Conservation (phyloP, 2,329 filamentous ascomycete genomes). For the Cladosporium cucumerinum region DNA sequence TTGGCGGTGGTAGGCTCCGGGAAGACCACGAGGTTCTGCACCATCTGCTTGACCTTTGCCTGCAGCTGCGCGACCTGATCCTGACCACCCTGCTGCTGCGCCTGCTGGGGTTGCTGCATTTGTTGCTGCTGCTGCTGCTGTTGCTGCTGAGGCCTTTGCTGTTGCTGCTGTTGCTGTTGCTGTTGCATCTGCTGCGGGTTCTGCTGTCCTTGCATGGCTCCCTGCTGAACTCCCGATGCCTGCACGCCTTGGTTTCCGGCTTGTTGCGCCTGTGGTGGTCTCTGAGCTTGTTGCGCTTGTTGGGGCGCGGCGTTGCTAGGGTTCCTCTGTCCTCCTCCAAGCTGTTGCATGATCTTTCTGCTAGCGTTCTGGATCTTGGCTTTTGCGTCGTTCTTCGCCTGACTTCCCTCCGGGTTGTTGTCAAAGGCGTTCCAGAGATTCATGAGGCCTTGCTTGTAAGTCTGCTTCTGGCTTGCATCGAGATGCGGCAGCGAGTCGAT, state of each 20-base stretch:
- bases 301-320: conserved; percentile 22
- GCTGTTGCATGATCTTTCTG: conserved; percentile 46
- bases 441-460: conserved; percentile 53
- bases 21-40: conserved; percentile 20
- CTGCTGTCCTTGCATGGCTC: conserved; percentile 17
- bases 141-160: conserved; percentile 8
- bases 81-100: conserved; percentile 24
- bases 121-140: conserved; percentile 13
- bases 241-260: conserved; percentile 2
- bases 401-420: conserved; percentile 45
- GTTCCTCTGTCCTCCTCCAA: conserved; percentile 20
- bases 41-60: conserved; percentile 17
- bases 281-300: conserved; percentile 19
- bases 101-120: conserved; percentile 18
- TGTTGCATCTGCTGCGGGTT: conserved; percentile 19
- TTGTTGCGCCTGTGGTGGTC: conserved; percentile 21
- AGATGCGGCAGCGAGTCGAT: conserved; percentile 53
- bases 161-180: conserved; percentile 13
- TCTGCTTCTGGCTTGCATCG: conserved; percentile 52
- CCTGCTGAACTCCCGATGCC: conserved; percentile 11
- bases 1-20: conserved; percentile 17
- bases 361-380: conserved; percentile 49
- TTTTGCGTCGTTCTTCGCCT: conserved; percentile 49
- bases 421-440: conserved; percentile 54
- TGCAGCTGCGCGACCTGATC: conserved; percentile 16